phyloP scores from a whole-genome alignment of 192 early-diverging fungal genomes.

The Mortierella hygrophila region DNA sequence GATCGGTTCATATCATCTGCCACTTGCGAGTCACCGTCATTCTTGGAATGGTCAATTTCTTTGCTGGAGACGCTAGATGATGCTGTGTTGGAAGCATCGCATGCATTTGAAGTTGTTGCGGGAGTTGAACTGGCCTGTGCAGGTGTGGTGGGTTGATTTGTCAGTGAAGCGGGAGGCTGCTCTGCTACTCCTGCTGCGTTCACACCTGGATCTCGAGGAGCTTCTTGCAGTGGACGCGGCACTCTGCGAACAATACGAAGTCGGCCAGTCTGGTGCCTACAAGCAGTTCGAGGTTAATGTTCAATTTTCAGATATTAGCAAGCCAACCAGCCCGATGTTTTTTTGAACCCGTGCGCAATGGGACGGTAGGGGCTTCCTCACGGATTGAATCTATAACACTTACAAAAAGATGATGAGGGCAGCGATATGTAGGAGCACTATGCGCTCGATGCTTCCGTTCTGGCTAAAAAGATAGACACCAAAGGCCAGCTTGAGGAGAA shows the following conservation, averaged over 20 bases:
- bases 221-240: background rate
- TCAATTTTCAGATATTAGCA: background rate
- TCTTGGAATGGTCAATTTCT: background rate
- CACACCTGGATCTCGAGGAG: background rate
- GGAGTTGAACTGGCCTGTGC: background rate
- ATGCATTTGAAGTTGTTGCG: background rate
- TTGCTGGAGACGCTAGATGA: background rate
- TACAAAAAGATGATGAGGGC: constrained; percentile 18
- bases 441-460: constrained; percentile 19
- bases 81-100: background rate
- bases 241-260: constrained; percentile 14
- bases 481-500: constrained; percentile 13
- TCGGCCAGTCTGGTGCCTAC: constrained; percentile 14
- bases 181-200: background rate
- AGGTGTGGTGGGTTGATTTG: background rate
- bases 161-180: background rate
- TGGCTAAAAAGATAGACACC: constrained; percentile 16
- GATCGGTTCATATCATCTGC: background rate
- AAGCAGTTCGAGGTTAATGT: background rate
- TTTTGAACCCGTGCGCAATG: background rate
- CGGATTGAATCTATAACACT: background rate
- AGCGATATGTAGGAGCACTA: constrained; percentile 2
- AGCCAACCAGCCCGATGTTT: background rate
- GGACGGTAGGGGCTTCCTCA: background rate
- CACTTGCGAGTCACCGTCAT: background rate